Conservation (phyloP, 768 basidiomycete species). For the Tricholoma sp. region DNA sequence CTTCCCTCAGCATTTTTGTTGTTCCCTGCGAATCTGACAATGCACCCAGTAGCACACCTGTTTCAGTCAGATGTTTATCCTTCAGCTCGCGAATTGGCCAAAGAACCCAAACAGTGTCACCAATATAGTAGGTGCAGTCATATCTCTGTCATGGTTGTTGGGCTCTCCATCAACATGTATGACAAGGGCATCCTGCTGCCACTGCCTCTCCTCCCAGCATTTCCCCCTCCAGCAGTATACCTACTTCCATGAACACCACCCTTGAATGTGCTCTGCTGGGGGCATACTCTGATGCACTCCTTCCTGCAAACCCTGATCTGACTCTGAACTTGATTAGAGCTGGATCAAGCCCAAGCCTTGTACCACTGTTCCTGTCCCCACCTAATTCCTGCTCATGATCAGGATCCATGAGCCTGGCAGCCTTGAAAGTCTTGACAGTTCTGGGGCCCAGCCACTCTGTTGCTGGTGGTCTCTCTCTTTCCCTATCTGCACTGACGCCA, state of each 20-base stretch:
- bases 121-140: no score
- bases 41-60: constrained; percentile 63
- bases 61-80: constrained; percentile 67
- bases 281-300: constrained; percentile 35
- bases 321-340: no score
- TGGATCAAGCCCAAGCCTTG: no score
- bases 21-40: constrained; percentile 74
- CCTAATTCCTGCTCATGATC: no score
- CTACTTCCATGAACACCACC: constrained; percentile 50
- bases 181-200: constrained; percentile 35
- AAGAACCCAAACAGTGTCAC: constrained; percentile 39
- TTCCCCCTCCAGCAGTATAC: no score
- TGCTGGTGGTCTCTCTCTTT: no score
- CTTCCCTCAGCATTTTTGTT: constrained; percentile 56
- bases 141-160: constrained; percentile 46
- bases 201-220: constrained; percentile 28
- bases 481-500: no score
- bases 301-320: no score
- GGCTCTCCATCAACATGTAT: constrained; percentile 47
- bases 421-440: no score
- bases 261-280: constrained; percentile 38
- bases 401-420: no score
- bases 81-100: constrained; percentile 43
- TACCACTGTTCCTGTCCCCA: no score
- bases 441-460: no score